Conservation (phyloP, 345 rosid genomes). For the Carallia brachiata region DNA sequence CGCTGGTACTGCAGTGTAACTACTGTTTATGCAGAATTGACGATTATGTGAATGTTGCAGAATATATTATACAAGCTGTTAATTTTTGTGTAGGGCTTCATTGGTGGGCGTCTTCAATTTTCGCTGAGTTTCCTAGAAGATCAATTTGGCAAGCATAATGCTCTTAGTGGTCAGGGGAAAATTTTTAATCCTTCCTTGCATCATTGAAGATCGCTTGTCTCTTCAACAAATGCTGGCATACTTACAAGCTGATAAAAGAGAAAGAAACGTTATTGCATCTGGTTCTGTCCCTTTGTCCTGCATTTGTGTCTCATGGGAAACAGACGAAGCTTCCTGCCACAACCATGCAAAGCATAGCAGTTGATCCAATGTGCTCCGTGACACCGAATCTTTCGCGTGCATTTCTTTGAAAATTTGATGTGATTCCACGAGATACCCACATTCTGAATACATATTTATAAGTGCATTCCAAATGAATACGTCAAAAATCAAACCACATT, state of each 20-base stretch:
- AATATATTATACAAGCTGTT: slow-evolving; percentile 26
- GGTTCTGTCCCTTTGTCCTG: slow-evolving; percentile 27
- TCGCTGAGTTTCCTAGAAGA: slow-evolving; percentile 59
- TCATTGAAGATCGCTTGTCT: slow-evolving; percentile 39
- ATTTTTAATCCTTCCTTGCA: slow-evolving; percentile 17
- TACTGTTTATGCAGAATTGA: too few species aligned
- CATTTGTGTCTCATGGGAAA: slow-evolving; percentile 50
- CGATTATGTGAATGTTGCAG: too few species aligned
- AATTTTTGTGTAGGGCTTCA: slow-evolving; percentile 42
- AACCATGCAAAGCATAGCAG: slow-evolving; percentile 53
- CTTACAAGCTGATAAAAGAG: slow-evolving; percentile 55
- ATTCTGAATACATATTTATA: slow-evolving; percentile 56
- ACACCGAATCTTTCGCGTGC: slow-evolving; percentile 40
- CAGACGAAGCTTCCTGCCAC: slow-evolving; percentile 49
- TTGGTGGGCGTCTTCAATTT: slow-evolving; percentile 49
- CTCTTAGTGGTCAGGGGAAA: slow-evolving; percentile 31
- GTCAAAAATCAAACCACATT: slow-evolving; percentile 36
- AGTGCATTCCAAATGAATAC: slow-evolving; percentile 45
- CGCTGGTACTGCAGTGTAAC: too few species aligned
- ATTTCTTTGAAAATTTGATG: slow-evolving; percentile 43
- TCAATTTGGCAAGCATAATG: slow-evolving; percentile 56
- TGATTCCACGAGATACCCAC: slow-evolving; percentile 44
- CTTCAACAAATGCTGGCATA: slow-evolving; percentile 47
- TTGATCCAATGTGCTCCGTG: slow-evolving; percentile 53
- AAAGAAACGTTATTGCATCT: slow-evolving; percentile 47